These are phyloP conservation scores for Eremochloa ophiuroides DNA, from an alignment of 176 grass and related monocot genomes.

Conservation along the genomic window DNA sequence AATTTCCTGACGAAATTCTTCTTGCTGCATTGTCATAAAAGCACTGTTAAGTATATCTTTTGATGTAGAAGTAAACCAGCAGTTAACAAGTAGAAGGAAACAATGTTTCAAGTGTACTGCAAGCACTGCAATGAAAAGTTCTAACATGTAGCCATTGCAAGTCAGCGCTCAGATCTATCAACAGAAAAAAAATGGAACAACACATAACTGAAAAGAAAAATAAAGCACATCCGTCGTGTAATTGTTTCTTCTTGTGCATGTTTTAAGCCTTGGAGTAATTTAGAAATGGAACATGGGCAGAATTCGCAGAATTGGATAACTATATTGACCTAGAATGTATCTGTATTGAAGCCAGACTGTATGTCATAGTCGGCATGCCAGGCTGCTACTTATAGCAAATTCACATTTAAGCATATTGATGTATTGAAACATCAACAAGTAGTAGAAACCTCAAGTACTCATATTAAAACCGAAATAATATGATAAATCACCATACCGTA, in stretches of 20 bases:
- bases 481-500: slow-evolving; percentile 19
- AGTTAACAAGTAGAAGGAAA: neutral
- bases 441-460: neutral
- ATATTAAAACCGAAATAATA: neutral
- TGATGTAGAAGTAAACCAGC: neutral
- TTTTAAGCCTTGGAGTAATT: neutral
- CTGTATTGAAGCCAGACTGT: neutral
- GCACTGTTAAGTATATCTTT: neutral
- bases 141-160: neutral
- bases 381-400: neutral
- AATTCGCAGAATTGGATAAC: neutral
- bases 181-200: neutral
- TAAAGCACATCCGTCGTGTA: neutral
- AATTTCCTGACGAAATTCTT: slow-evolving; percentile 37
- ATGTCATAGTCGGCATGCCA: neutral
- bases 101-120: neutral
- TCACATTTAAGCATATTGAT: neutral
- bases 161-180: neutral
- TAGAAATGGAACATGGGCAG: neutral
- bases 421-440: neutral
- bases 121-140: neutral
- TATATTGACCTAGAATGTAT: neutral
- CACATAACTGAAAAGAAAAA: neutral
- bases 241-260: neutral
- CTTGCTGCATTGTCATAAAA: slow-evolving; percentile 35